phyloP scores from a whole-genome alignment of 768 basidiomycete species.

The Termitomyces sp. region DNA sequence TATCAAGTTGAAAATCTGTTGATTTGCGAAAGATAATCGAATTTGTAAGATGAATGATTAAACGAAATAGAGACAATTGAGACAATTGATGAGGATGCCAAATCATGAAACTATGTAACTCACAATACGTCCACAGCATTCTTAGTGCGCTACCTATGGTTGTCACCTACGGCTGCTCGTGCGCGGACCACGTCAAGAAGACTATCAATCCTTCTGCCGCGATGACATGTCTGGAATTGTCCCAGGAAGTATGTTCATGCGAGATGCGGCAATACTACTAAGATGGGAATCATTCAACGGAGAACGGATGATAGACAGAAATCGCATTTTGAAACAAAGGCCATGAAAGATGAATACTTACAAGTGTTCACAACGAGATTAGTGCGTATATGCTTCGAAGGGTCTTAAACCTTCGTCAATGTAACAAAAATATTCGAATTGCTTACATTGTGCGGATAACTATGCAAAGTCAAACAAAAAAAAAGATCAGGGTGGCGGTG shows the following conservation, averaged over 20 bases:
- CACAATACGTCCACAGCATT: not conserved
- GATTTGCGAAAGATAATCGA: slow-evolving; percentile 31
- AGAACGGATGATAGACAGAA: slow-evolving; percentile 27
- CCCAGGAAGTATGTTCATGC: not conserved
- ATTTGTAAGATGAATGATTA: slow-evolving; percentile 36
- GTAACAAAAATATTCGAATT: slow-evolving; percentile 48
- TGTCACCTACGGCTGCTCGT: not conserved
- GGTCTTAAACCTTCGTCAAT: slow-evolving; percentile 21
- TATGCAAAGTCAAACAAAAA: slow-evolving; percentile 18
- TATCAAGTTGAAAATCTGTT: slow-evolving; percentile 23
- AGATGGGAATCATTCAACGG: not conserved
- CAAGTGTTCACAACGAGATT: slow-evolving; percentile 25
- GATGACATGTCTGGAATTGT: not conserved
- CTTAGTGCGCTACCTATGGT: not conserved
- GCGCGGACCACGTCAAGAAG: not conserved
- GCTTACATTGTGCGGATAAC: slow-evolving; percentile 41
- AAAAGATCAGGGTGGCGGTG: slow-evolving; percentile 24
- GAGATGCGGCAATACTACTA: not conserved
- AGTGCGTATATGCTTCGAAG: not conserved
- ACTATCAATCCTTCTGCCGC: not conserved
- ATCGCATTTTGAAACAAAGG: slow-evolving; percentile 45
- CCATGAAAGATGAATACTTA: slow-evolving; percentile 50
- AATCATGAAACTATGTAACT: not conserved
- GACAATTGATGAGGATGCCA: not conserved
- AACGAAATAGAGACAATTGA: slow-evolving; percentile 23